Percentiles rank a stretch among this genome's conserved stretches.
phyloP scores from a whole-genome alignment of 2,329 filamentous ascomycete genomes.

The Diaporthe amygdali region DNA sequence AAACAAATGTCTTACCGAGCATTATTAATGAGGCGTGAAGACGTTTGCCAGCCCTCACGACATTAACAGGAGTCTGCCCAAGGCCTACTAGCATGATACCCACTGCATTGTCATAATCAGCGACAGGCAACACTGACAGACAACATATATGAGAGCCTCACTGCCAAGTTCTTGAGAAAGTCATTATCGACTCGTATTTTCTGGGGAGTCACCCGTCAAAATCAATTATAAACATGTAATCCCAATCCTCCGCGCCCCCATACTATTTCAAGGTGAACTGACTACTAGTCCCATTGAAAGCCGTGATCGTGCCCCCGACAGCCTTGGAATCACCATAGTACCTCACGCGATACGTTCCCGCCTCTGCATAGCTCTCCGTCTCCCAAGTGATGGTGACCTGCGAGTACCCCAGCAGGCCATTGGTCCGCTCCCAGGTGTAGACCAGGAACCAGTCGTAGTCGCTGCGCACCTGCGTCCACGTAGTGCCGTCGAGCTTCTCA shows the following conservation, averaged over 20 bases:
- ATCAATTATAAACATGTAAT: neutral
- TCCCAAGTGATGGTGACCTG: constrained; percentile 81
- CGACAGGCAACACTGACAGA: neutral
- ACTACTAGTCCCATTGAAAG: constrained; percentile 55
- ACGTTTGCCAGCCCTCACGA: neutral
- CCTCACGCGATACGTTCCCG: constrained; percentile 74
- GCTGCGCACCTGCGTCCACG: constrained; percentile 72
- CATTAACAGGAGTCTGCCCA: too few relatives aligned
- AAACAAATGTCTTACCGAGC: too few relatives aligned
- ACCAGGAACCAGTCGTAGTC: constrained; percentile 85
- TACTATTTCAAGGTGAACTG: constrained; percentile 32
- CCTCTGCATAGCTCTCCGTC: constrained; percentile 61
- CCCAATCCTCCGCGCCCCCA: too few relatives aligned
- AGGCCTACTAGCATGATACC: too few relatives aligned
- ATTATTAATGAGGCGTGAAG: too few relatives aligned
- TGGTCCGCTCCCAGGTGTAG: constrained; percentile 79
- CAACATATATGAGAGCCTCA: neutral
- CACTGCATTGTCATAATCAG: neutral
- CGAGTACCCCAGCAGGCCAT: constrained; percentile 73
- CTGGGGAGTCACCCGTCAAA: neutral
- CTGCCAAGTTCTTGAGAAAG: too few relatives aligned
- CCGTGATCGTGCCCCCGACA: constrained; percentile 63
- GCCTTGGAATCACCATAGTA: constrained; percentile 85
- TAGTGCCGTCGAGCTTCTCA: constrained; percentile 57
- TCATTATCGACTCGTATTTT: neutral